phyloP scores from a whole-genome alignment of 2,329 filamentous ascomycete species.

The Lecanosticta acicola region DNA sequence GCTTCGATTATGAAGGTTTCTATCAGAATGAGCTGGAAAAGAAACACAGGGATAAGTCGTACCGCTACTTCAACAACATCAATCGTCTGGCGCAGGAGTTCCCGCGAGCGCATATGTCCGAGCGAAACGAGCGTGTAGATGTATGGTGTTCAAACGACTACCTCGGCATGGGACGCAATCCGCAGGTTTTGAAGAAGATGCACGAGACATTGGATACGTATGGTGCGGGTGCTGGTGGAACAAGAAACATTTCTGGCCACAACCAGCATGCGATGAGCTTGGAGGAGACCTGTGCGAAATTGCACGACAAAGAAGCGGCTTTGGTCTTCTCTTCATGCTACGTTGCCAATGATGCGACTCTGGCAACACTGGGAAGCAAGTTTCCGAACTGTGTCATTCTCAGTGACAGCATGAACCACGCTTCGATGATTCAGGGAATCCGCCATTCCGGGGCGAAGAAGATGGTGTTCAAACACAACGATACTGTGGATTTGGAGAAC shows the following conservation, averaged over 20 bases:
- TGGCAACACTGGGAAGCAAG: conserved; percentile 95
- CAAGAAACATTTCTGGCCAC: conserved; percentile 95
- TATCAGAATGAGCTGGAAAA: conserved; percentile 87
- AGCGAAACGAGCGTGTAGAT: conserved; percentile 76
- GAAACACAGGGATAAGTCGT: conserved; percentile 99
- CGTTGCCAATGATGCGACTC: conserved; percentile 93
- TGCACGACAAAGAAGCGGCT: conserved; percentile 87
- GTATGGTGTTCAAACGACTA: conserved; percentile 99
- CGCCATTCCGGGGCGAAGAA: conserved; percentile 95
- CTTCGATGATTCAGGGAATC: conserved; percentile 99
- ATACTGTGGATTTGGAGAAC: conserved; percentile 82
- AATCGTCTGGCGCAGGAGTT: conserved; percentile 96
- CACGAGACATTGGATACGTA: conserved; percentile 92
- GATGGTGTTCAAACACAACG: conserved; percentile 98
- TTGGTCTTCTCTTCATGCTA: conserved; percentile 97
- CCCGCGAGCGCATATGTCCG: conserved; percentile 84
- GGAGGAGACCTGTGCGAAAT: conserved; percentile 73
- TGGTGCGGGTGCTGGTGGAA: conserved; percentile 89
- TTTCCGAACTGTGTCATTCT: conserved; percentile 94
- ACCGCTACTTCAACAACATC: conserved; percentile 99
- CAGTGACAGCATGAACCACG: conserved; percentile 96
- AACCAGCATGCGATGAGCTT: conserved; percentile 87
- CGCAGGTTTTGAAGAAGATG: conserved; percentile 81
- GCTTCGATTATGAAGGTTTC: conserved; percentile 88
- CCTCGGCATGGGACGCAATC: conserved; percentile 92